Evolutionary conservation across 2,329 filamentous ascomycete genomes (phyloP).

Genomic region (Aspergillus clavatus): DNA sequence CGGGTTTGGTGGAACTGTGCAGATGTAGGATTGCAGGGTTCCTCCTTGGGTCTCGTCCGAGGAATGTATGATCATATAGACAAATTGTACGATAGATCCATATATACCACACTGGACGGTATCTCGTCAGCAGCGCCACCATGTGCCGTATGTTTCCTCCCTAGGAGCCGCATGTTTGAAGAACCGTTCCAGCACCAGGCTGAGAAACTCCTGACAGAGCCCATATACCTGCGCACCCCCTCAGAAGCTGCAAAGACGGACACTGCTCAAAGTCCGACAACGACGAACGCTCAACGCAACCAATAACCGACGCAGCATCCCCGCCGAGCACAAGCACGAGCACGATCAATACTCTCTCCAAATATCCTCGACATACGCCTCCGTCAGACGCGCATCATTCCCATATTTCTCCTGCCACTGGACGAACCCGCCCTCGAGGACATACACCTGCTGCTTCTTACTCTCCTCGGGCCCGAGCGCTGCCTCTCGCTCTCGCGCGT

Average conservation of each 20-base stretch:
- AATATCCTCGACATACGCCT: slow-evolving; percentile 76
- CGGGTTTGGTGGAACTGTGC: slow-evolving; percentile 74
- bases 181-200: not conserved
- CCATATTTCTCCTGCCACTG: slow-evolving; percentile 84
- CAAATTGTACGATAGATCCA: slow-evolving; percentile 8
- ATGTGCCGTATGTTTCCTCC: not conserved
- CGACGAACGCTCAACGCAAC: no score
- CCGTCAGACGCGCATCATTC: slow-evolving; percentile 71
- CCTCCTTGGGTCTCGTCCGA: slow-evolving; percentile 7
- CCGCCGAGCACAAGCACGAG: no score
- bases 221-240: no score
- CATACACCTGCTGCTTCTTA: slow-evolving; percentile 65
- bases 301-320: no score
- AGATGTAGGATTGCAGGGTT: slow-evolving; percentile 6
- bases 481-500: slow-evolving; percentile 60
- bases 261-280: no score
- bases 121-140: no score
- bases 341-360: slow-evolving; percentile 59
- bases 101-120: not conserved
- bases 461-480: slow-evolving; percentile 40
- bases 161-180: not conserved
- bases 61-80: not conserved
- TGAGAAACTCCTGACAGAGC: no score
- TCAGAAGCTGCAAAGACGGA: no score
- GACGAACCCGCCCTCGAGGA: slow-evolving; percentile 78